Base-by-base conservation (phyloP, 164 flowering plant species). In the Chloranthus sessilifolius region DNA sequence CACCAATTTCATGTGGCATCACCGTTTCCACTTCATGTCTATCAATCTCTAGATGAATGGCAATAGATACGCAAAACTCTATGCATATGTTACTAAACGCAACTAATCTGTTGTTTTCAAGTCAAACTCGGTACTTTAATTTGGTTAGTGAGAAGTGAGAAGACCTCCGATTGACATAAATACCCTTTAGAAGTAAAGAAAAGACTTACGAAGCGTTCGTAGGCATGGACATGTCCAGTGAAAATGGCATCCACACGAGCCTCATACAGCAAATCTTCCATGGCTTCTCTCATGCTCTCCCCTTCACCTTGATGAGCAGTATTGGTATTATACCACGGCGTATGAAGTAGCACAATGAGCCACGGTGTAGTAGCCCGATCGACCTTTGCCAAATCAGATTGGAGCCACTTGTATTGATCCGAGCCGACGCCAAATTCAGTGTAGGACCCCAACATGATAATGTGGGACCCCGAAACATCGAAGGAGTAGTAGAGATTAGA, bases 221-320 rank as follows among this genome's bases (percentile, higher is more conserved):
- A 91, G 0, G 98, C 85, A 65, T 91, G 98, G 50, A 91, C 98
- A 70, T 91, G 98, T 0, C 98, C 96, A 0, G 95, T 75, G 52
- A 83, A 88, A 17, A 88, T 88, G 7, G 79, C 54, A 52, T 91
- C 98, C 2, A 80, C 86, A 19, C 81, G 53, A 0, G 96, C 89
- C 3, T 61, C 50, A 34, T 76, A 85, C 46, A 91, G 37, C 69
- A 91, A 33, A 3, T 50, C 64, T 52, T 92, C 96, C 88, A 92
- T 76, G 5, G 88, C 73, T 39, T 59, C 48, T 42, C 83, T 83
- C 95, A 92, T 92, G 50, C 58, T 57, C 39, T 85, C 94, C 1
- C 88, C 94, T 55, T 83, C 96, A 7, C 98, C 98, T 61, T 77
- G 71, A 64, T 91, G 98, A 15, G 96, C 98, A 14, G 38, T 20